Evolutionary conservation across 805 yeast genomes (phyloP).

Genomic region (Yueomyces sp.): DNA sequence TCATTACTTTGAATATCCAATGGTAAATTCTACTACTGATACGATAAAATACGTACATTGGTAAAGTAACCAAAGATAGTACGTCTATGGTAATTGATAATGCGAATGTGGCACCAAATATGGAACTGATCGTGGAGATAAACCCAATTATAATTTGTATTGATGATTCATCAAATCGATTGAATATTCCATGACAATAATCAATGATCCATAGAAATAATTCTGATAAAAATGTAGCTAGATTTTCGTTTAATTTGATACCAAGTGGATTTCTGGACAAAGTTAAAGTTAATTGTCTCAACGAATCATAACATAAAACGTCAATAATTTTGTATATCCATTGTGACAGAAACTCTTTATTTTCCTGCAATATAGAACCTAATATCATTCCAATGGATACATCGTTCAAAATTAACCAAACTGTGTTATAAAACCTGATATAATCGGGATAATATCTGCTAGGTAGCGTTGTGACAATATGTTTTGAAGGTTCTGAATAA

Average conservation of each 20-base stretch:
- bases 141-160: constrained; percentile 21
- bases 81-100: constrained; percentile 56
- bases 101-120: constrained; percentile 56
- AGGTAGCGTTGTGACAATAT: constrained; percentile 21
- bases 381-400: constrained; percentile 56
- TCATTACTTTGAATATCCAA: constrained; percentile 55
- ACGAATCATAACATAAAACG: constrained; percentile 25
- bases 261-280: constrained; percentile 89
- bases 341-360: constrained; percentile 25
- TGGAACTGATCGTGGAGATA: constrained; percentile 29
- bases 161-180: constrained; percentile 7
- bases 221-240: constrained; percentile 78
- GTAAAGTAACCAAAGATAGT: constrained; percentile 49
- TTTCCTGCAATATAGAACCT: constrained; percentile 33
- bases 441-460: constrained; percentile 44
- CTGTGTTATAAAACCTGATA: constrained; percentile 67
- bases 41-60: constrained; percentile 62
- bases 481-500: constrained; percentile 6
- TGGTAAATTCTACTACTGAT: constrained; percentile 68
- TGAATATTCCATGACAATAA: constrained; percentile 35
- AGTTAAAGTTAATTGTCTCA: constrained; percentile 46
- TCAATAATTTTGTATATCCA: constrained; percentile 18
- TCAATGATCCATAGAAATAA: constrained; percentile 73
- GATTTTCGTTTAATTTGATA: constrained; percentile 74
- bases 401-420: constrained; percentile 84